phyloP scores from a whole-genome alignment of 768 basidiomycete genomes.

The Leccinum disarticulatum region DNA sequence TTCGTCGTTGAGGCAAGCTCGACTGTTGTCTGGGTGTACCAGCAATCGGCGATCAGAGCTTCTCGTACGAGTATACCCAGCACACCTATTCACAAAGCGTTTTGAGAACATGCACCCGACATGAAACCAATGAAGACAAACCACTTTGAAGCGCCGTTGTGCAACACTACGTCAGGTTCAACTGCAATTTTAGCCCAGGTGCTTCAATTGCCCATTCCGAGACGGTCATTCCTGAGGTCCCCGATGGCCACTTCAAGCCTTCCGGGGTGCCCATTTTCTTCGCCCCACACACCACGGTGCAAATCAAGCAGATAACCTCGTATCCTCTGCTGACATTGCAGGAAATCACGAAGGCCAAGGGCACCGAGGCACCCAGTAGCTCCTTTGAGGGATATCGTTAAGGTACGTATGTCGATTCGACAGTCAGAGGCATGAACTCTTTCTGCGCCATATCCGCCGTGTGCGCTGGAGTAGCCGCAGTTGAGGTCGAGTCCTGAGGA shows the following conservation, averaged over 20 bases:
- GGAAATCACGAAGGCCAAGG: conserved; percentile 81
- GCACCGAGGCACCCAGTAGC: conserved; percentile 97
- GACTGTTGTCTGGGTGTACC: conserved; percentile 74
- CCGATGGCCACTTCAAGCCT: conserved; percentile 80
- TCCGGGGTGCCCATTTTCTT: conserved; percentile 67
- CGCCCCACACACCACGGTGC: conserved; percentile 88
- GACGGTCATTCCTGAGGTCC: conserved; percentile 72
- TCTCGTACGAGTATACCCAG: conserved; percentile 98
- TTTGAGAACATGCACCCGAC: background rate
- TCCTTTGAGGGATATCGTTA: conserved; percentile 93
- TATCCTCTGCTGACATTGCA: conserved; percentile 60
- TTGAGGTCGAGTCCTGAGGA: conserved; percentile 28
- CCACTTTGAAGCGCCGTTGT: conserved; percentile 87
- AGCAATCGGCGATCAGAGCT: conserved; percentile 79
- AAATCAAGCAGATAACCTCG: conserved; percentile 86
- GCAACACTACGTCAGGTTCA: conserved; percentile 81
- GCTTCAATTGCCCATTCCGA: conserved; percentile 60
- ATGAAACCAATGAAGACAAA: conserved; percentile 38
- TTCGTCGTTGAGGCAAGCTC: conserved; percentile 72
- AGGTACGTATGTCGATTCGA: conserved; percentile 48
- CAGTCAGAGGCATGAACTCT: conserved; percentile 29
- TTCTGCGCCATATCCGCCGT: conserved; percentile 12
- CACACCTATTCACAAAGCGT: conserved; percentile 62
- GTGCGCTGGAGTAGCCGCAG: conserved; percentile 17
- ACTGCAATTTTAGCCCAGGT: conserved; percentile 66